A percentile compares a stretch with the other conserved stretches of the same genome.
These are phyloP conservation scores for Lomentospora prolificans DNA, from an alignment of 2,329 filamentous ascomycete species.

Conservation along the genomic window DNA sequence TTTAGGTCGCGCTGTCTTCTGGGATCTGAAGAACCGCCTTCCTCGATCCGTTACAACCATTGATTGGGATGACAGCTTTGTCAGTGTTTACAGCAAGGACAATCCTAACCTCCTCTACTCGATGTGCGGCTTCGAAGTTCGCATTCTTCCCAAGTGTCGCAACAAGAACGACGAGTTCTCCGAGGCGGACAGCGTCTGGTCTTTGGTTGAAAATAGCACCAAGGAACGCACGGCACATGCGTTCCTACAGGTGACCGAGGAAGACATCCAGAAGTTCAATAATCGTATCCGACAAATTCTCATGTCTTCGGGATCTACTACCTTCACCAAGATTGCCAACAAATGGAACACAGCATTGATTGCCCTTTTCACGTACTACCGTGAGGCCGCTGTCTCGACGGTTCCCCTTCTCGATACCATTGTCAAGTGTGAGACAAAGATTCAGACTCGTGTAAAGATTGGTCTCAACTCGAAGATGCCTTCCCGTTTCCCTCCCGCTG, in stretches of 20 bases:
- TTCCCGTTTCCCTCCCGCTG: conserved; percentile 91
- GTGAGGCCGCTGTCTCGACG: conserved; percentile 92
- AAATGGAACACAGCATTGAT: conserved; percentile 99
- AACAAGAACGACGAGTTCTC: conserved; percentile 96
- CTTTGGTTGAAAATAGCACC: conserved; percentile 86
- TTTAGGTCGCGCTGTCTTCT: conserved; percentile 92
- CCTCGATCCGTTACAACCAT: conserved; percentile 93
- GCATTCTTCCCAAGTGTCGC: conserved; percentile 87
- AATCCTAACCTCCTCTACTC: conserved; percentile 96
- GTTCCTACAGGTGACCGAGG: conserved; percentile 94
- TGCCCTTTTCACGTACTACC: conserved; percentile 95
- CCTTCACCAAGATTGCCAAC: conserved; percentile 99
- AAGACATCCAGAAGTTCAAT: conserved; percentile 98
- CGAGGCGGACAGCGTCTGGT: conserved; percentile 97
- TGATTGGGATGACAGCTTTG: conserved; percentile 98
- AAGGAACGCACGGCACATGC: conserved; percentile 97
- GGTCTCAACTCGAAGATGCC: conserved; percentile 99
- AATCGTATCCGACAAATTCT: conserved; percentile 97
- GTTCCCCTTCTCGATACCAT: conserved; percentile 92
- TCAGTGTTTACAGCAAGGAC: conserved; percentile 94
- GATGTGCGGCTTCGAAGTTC: conserved; percentile 96
- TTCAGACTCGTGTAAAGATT: conserved; percentile 97
- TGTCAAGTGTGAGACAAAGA: conserved; percentile 99
- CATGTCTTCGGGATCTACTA: conserved; percentile 98
- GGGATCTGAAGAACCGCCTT: conserved; percentile 95